A percentile compares a stretch with the other conserved stretches of the same genome.
Conservation (phyloP, 2,329 filamentous ascomycete species). For the Fusarium sp. region DNA sequence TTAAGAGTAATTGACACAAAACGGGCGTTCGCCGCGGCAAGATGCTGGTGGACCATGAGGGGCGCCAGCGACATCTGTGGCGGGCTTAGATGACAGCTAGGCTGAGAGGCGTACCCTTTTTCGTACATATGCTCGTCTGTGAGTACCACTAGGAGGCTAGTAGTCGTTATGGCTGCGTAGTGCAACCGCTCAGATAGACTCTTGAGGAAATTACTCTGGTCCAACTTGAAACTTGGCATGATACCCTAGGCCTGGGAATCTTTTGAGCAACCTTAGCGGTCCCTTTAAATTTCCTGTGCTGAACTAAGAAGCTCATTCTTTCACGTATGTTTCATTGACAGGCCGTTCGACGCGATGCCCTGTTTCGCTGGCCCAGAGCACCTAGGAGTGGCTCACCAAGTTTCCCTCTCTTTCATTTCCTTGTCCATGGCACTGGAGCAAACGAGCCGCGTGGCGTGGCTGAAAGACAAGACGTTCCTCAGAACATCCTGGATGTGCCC, state of each 20-base stretch:
- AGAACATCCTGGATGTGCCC: background rate
- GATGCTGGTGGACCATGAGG: constrained; percentile 18
- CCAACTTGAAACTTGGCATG: constrained; percentile 29
- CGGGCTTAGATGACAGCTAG: constrained; percentile 30
- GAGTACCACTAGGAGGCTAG: constrained; percentile 12
- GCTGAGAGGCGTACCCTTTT: constrained; percentile 22
- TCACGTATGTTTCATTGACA: background rate
- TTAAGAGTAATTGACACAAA: constrained; percentile 28
- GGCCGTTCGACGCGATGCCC: background rate
- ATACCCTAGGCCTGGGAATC: constrained; percentile 1
- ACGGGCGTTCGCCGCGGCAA: constrained; percentile 41
- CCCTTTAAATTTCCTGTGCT: background rate
- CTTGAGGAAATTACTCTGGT: constrained; percentile 25
- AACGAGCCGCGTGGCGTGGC: constrained; percentile 25
- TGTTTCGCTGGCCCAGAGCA: background rate
- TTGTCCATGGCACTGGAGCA: constrained; percentile 12
- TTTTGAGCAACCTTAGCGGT: background rate
- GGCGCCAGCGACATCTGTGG: constrained; percentile 28
- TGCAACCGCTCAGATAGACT: background rate
- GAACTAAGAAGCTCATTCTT: background rate
- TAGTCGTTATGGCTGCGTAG: background rate
- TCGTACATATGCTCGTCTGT: constrained; percentile 11
- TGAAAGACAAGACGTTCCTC: constrained; percentile 14
- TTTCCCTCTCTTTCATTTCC: constrained; percentile 25
- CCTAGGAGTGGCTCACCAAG: background rate